Evolutionary conservation across 495 filamentous ascomycete genomes (phyloP).

Genomic region (Choiromyces venosus): DNA sequence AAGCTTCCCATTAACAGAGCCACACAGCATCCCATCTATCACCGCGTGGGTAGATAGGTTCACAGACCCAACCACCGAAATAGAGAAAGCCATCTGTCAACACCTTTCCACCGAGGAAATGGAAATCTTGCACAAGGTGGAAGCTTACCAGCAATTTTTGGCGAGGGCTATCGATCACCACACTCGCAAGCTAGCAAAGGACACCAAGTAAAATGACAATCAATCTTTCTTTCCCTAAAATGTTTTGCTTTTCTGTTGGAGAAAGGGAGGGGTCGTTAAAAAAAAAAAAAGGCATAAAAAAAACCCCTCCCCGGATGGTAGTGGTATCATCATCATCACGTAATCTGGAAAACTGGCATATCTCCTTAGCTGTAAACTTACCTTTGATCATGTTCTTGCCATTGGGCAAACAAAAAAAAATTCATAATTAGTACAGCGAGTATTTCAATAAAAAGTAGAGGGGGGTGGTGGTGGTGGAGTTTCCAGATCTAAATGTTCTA

Average conservation of each 20-base stretch:
- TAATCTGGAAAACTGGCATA: neutral
- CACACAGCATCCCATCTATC: constrained; percentile 12
- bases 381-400: neutral
- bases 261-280: too few relatives aligned
- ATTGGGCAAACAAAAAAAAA: neutral
- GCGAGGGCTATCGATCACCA: constrained; percentile 16
- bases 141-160: constrained; percentile 24
- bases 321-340: too few relatives aligned
- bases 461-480: too few relatives aligned
- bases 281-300: too few relatives aligned
- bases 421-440: neutral
- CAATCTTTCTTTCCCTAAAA: too few relatives aligned
- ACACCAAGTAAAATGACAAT: neutral
- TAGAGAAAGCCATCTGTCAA: constrained; percentile 19
- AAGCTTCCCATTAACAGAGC: neutral
- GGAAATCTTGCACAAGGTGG: constrained; percentile 8
- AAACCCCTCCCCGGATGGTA: too few relatives aligned
- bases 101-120: constrained; percentile 2
- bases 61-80: constrained; percentile 6
- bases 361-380: neutral
- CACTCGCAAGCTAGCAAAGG: constrained; percentile 9
- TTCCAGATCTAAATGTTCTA: neutral
- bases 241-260: too few relatives aligned
- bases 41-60: constrained; percentile 11
- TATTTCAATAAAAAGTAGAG: neutral